A percentile compares a stretch with the other conserved stretches of the same genome.
These are phyloP conservation scores for Athelia sp. DNA, from an alignment of 1,284 basidiomycete genomes.

Conservation along the genomic window DNA sequence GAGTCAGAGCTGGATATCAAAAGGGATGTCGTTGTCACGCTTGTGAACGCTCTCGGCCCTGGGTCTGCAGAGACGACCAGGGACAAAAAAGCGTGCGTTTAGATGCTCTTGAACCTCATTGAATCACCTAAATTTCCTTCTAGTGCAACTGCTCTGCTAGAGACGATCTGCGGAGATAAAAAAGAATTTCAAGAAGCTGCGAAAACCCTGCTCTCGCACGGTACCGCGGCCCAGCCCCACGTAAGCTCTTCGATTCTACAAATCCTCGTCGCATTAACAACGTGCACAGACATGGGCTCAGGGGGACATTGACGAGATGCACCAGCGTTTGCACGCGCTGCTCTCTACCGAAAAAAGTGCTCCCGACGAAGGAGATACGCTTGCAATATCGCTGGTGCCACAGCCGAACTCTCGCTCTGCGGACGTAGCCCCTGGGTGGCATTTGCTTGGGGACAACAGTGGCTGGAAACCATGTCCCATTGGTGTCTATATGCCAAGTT, in stretches of 20 bases:
- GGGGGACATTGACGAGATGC: slow-evolving; percentile 47
- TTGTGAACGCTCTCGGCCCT: slow-evolving; percentile 47
- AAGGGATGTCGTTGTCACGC: slow-evolving; percentile 36
- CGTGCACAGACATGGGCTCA: slow-evolving; percentile 40
- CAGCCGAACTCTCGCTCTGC: neutral
- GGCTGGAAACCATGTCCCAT: slow-evolving; percentile 65
- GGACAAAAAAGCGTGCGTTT: slow-evolving; percentile 33
- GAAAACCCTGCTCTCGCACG: slow-evolving; percentile 12
- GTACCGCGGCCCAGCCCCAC: slow-evolving; percentile 1
- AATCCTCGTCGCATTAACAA: neutral
- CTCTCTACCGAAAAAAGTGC: slow-evolving; percentile 14
- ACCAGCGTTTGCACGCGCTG: slow-evolving; percentile 42
- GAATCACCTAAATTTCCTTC: too few species aligned
- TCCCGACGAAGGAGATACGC: too few species aligned
- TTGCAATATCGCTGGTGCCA: neutral
- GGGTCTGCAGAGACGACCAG: slow-evolving; percentile 14
- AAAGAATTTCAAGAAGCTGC: slow-evolving; percentile 30
- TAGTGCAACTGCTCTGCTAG: slow-evolving; percentile 34
- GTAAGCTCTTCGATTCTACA: neutral
- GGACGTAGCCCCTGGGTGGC: slow-evolving; percentile 43
- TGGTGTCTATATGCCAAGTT: slow-evolving; percentile 36
- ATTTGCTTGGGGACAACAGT: slow-evolving; percentile 31
- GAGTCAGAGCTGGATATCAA: slow-evolving; percentile 30
- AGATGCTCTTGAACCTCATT: too few species aligned
- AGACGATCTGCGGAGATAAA: slow-evolving; percentile 30